phyloP scores from a whole-genome alignment of 108 stramenopile genomes.

The Cyclotella kingstonii region DNA sequence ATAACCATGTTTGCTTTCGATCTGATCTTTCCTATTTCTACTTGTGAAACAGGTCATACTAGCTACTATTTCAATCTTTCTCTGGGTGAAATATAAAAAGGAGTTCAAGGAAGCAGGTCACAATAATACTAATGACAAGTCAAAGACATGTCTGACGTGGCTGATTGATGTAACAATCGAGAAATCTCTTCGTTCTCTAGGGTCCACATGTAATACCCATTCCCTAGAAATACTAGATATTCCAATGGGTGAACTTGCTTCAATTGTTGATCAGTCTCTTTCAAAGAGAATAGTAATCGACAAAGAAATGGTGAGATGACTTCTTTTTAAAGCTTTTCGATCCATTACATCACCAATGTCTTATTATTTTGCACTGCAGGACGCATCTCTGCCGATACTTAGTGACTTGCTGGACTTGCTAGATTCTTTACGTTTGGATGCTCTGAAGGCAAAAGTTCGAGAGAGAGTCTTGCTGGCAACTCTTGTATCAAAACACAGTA shows the following conservation, averaged over 20 bases:
- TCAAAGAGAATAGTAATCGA: conserved; percentile 47
- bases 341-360: background rate
- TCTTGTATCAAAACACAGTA: conserved; percentile 58
- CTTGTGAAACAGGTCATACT: conserved; percentile 40
- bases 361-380: conserved; percentile 7
- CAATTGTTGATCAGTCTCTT: conserved; percentile 55
- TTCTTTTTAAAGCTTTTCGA: background rate
- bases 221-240: background rate
- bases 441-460: conserved; percentile 66
- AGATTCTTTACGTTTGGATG: conserved; percentile 61
- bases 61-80: conserved; percentile 63
- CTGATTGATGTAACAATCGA: conserved; percentile 44
- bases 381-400: conserved; percentile 54
- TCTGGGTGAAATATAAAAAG: conserved; percentile 66
- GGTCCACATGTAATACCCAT: conserved; percentile 45
- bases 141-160: conserved; percentile 68
- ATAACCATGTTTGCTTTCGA: background rate
- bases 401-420: conserved; percentile 55
- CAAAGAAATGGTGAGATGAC: conserved; percentile 36
- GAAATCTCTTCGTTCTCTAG: background rate
- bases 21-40: background rate
- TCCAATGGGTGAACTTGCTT: conserved; percentile 37
- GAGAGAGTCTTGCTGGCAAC: conserved; percentile 73
- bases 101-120: conserved; percentile 58
- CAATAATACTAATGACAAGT: conserved; percentile 57